phyloP scores from a whole-genome alignment of 2,329 filamentous ascomycete species.

The Zymoseptoria crescenta region DNA sequence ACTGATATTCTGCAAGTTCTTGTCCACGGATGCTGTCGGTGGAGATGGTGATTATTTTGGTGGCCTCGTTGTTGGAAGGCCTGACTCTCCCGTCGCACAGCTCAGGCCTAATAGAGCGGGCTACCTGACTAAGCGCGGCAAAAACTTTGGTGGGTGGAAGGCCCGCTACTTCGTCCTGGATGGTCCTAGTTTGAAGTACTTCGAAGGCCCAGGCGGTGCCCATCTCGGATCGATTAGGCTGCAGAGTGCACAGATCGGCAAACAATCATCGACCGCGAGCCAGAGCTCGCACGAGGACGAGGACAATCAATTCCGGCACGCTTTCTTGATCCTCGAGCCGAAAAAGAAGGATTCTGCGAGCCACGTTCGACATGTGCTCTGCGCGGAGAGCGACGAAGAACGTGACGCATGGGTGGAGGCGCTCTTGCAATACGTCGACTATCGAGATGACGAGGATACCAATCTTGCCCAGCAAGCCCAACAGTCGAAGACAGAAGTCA shows the following conservation, averaged over 20 bases:
- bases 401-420: constrained; percentile 91
- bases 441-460: constrained; percentile 51
- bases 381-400: constrained; percentile 88
- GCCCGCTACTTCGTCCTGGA: constrained; percentile 66
- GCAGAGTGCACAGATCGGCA: constrained; percentile 83
- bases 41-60: constrained; percentile 41
- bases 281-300: constrained; percentile 55
- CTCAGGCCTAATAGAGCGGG: constrained; percentile 70
- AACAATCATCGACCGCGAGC: constrained; percentile 68
- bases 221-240: constrained; percentile 93
- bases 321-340: constrained; percentile 87
- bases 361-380: constrained; percentile 86
- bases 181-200: constrained; percentile 73
- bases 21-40: constrained; percentile 60
- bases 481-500: constrained; percentile 20
- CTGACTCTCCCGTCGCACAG: constrained; percentile 45
- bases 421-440: constrained; percentile 81
- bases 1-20: constrained; percentile 74
- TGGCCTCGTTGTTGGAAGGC: constrained; percentile 26
- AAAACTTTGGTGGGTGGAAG: constrained; percentile 99
- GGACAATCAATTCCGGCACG: constrained; percentile 93
- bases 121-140: constrained; percentile 91
- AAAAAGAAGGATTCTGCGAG: constrained; percentile 91
- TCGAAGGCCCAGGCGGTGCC: constrained; percentile 79
- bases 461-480: constrained; percentile 15